These are phyloP conservation scores for Tephrocybe rancida DNA, from an alignment of 768 basidiomycete genomes.

Conservation along the genomic window DNA sequence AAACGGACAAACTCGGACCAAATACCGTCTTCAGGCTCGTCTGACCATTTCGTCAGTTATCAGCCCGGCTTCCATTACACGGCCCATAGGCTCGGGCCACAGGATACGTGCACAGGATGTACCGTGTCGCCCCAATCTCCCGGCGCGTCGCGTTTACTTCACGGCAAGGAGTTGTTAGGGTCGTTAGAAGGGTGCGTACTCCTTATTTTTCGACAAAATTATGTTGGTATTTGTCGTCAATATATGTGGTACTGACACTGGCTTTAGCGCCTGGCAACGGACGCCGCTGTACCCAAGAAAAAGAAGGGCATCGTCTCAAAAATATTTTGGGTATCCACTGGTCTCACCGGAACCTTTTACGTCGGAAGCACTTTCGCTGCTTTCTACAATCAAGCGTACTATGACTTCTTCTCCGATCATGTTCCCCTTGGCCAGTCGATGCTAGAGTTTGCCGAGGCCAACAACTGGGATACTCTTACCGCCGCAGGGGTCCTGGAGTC, in stretches of 20 bases:
- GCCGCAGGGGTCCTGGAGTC: slow-evolving; percentile 57
- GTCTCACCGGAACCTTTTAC: slow-evolving; percentile 78
- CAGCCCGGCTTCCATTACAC: slow-evolving; percentile 4
- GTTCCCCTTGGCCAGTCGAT: slow-evolving; percentile 79
- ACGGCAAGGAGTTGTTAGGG: slow-evolving; percentile 50
- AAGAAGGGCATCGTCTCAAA: slow-evolving; percentile 56
- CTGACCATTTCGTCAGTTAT: slow-evolving; percentile 1
- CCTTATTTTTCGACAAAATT: slow-evolving; percentile 6
- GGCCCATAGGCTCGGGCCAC: slow-evolving; percentile 15
- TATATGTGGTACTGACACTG: not conserved
- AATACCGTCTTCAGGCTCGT: slow-evolving; percentile 21
- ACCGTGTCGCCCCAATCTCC: slow-evolving; percentile 59
- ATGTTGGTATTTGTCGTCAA: not conserved
- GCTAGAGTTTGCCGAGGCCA: slow-evolving; percentile 79
- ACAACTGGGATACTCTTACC: slow-evolving; percentile 80
- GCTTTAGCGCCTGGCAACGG: slow-evolving; percentile 68
- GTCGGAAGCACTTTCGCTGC: slow-evolving; percentile 78
- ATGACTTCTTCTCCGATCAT: slow-evolving; percentile 81
- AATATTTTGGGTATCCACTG: slow-evolving; percentile 68
- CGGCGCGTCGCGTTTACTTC: slow-evolving; percentile 50
- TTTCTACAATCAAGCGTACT: slow-evolving; percentile 77
- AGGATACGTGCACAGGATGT: slow-evolving; percentile 40
- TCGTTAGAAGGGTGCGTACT: slow-evolving; percentile 59
- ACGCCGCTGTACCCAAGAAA: slow-evolving; percentile 50
- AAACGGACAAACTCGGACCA: slow-evolving; percentile 42